phyloP scores from a whole-genome alignment of 2,329 filamentous ascomycete genomes.

The Juglanconis sp. region DNA sequence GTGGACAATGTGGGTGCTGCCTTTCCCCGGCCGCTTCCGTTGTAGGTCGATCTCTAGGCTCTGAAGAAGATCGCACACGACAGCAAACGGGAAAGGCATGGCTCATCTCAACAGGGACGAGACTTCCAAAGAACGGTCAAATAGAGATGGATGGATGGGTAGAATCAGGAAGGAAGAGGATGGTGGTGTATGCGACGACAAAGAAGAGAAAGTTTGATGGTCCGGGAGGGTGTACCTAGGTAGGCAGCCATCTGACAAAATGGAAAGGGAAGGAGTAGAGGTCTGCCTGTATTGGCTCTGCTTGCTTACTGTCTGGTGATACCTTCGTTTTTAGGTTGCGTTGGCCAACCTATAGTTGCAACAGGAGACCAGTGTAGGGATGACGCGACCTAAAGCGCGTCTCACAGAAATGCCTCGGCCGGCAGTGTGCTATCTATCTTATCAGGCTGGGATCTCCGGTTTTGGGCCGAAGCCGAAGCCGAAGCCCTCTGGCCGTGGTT shows the following conservation, averaged over 20 bases:
- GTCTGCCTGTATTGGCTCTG: background rate
- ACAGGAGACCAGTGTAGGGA: background rate
- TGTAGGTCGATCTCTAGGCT: slow-evolving; percentile 51
- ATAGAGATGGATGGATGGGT: background rate
- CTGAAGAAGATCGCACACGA: slow-evolving; percentile 72
- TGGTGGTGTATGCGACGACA: background rate
- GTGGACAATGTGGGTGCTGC: slow-evolving; percentile 38
- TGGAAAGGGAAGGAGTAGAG: background rate
- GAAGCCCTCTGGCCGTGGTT: background rate
- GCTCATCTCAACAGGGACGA: background rate
- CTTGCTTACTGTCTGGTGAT: background rate
- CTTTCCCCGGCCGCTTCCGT: slow-evolving; percentile 27
- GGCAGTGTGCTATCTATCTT: background rate
- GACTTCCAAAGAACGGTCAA: background rate
- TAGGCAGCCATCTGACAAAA: slow-evolving; percentile 2
- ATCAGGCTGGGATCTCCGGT: background rate
- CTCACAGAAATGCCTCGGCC: background rate
- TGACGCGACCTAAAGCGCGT: background rate
- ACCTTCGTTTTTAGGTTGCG: background rate
- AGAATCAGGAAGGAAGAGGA: background rate
- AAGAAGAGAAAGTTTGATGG: background rate
- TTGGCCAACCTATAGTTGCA: background rate
- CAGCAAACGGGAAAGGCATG: slow-evolving; percentile 67
- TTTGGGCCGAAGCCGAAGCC: background rate
- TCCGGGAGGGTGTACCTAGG: background rate